Conservation (phyloP, 805 yeast species). For the Teunomyces cretensis region DNA sequence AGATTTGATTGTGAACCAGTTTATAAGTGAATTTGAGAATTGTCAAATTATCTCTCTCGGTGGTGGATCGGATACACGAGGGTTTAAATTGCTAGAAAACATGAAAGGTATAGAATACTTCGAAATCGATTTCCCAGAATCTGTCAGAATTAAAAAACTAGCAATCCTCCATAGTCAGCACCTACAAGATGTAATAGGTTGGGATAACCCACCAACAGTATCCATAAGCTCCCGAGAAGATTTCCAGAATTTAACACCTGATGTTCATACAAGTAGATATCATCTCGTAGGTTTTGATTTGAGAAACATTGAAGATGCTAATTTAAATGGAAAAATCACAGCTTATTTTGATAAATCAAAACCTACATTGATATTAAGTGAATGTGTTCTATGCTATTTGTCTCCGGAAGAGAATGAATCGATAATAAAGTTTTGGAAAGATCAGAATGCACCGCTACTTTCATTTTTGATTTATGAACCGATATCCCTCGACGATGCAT, state of each 20-base stretch:
- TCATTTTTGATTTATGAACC: slow-evolving; percentile 66
- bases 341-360: slow-evolving; percentile 25
- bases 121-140: slow-evolving; percentile 65
- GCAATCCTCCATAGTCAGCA: slow-evolving; percentile 37
- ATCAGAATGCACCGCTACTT: slow-evolving; percentile 16
- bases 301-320: slow-evolving; percentile 27
- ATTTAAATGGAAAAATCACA: slow-evolving; percentile 7
- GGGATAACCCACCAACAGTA: slow-evolving; percentile 7
- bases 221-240: slow-evolving; percentile 16
- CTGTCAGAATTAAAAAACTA: slow-evolving; percentile 50
- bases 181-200: slow-evolving; percentile 26
- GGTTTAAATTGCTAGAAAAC: slow-evolving; percentile 47
- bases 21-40: slow-evolving; percentile 27
- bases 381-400: slow-evolving; percentile 75
- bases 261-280: slow-evolving; percentile 43
- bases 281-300: slow-evolving; percentile 58
- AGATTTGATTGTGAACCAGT: slow-evolving; percentile 45
- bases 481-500: slow-evolving; percentile 57
- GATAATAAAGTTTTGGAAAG: slow-evolving; percentile 45
- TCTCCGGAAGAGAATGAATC: slow-evolving; percentile 47
- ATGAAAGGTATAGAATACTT: slow-evolving; percentile 39
- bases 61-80: slow-evolving; percentile 77
- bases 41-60: slow-evolving; percentile 71
- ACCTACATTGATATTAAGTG: slow-evolving; percentile 68
- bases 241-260: slow-evolving; percentile 23